Evolutionary conservation across 495 filamentous ascomycete species (phyloP), one percentile per base, ranked within the genome.

Genomic region (Neurospora sp.): DNA sequence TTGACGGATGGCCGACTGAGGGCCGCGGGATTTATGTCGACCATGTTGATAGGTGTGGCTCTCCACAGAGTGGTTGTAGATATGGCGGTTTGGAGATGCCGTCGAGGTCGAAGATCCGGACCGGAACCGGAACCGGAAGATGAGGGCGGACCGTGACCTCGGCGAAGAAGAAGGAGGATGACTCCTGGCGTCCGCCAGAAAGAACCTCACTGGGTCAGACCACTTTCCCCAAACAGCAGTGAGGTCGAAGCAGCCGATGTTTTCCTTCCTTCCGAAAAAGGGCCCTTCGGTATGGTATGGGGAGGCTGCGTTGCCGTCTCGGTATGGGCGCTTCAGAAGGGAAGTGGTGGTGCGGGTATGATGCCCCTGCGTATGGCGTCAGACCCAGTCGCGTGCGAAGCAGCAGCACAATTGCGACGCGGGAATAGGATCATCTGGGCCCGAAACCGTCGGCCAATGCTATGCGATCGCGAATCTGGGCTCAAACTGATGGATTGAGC

Each of bases 11-110:
- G 85, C 78, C 92, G 90, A 86, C 91, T 93, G 81, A 94, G 83
- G 76, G 92, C 91, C 79, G 92, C 91, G 80, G 92, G 92, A 84
- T 94, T 92, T 84, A 94, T 94, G 87, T 94, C 89, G 46, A 89
- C 91, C 92, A 94, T 94, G 79, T 75, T 78, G 77, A 46, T 38
- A 40, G 72, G 18, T 44, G 35, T 73, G 41, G 72, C 39, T 54
- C 38, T 74, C 35, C 23, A 66, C 54, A 31, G 14, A 66, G 54
- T 35, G 27, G 27, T 1, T 66, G 27, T 35, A 4, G 54, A n/a
- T 72, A 14, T 66, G 59, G 35, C 40, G 71, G 54, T 39, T 27
- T 40, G 69, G 73, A 71, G 72, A 39, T 69, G 48, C 27, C 54
- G 72, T 71, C 72, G 72, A 48, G 44, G 23, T 39, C 12, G 35